Evolutionary conservation across 2,329 filamentous ascomycete species (phyloP), one percentile per base, ranked within the genome.

Genomic region (Ceratocystis eucalypticola): DNA sequence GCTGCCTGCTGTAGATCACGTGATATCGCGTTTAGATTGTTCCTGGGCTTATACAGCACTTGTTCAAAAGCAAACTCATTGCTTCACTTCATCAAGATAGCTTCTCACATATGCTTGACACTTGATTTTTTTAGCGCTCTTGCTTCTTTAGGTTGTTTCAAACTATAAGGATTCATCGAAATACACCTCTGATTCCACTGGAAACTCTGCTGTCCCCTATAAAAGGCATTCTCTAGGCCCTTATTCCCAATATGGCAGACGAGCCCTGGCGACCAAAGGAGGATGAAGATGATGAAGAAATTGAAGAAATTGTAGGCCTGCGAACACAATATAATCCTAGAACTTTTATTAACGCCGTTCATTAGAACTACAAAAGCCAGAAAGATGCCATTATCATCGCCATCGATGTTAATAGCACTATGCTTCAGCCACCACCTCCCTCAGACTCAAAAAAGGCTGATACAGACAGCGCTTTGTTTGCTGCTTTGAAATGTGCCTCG

Each of bases 371-470:
- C 79, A 95, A 92, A 78, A 82, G 88, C 0, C 87, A 92, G 73
- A 96, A 96, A 77, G 94, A 99, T 85, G 94, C 94, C n/a, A 84
- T 97, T n/a, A 81, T 99, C 28, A 93, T 99, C 74, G 93, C 91
- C 15, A 96, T 99, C 72, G 88, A 97, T 72, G 82, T 97, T 73
- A 96, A 89, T 79, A 77, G 84, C 46, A 91, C 91, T 0, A 99
- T 97, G 93, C 79, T 97, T 69, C 78, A 79, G 70, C 78, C 78
- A 53, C 89, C 89, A 25, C 82, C 84, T 2, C 77, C 41, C 80
- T 81, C 81, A 5, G 80, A 83, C 68, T 82, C 86, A 63, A 96
- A 89, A 76, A 93, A 91, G 74, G 84, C 85, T 55, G 88, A 89
- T 70, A 85, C 80, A 67, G 89, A 93, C 72, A 92, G 88, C 57